phyloP scores from a whole-genome alignment of 495 filamentous ascomycete species.

The Podospora didyma region DNA sequence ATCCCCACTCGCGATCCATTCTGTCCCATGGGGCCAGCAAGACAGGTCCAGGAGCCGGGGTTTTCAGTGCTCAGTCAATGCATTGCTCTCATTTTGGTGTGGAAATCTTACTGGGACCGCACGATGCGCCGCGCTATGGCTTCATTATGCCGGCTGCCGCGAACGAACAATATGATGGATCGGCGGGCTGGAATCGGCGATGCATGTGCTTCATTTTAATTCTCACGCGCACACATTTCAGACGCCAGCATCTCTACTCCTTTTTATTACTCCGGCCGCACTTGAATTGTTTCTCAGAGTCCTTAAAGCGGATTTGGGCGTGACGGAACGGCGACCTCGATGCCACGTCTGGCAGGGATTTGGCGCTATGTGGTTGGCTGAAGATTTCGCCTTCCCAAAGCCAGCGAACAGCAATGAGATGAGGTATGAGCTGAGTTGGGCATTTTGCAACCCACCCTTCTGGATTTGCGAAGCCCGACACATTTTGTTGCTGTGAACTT shows the following conservation, averaged over 20 bases:
- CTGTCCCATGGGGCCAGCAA: neutral
- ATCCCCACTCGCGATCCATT: neutral
- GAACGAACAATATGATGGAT: neutral
- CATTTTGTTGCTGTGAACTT: too few relatives aligned
- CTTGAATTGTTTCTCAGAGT: neutral
- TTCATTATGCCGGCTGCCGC: neutral
- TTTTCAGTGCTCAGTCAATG: conserved; percentile 4
- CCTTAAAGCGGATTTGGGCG: neutral
- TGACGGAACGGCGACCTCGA: conserved; percentile 10
- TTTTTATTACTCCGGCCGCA: too few relatives aligned
- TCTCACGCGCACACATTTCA: too few relatives aligned
- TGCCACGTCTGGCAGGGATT: conserved; percentile 28
- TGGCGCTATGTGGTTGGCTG: conserved; percentile 22
- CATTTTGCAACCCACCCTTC: neutral
- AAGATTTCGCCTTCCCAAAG: neutral
- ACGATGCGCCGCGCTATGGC: neutral
- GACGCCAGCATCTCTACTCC: too few relatives aligned
- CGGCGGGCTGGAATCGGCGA: neutral
- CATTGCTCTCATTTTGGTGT: conserved; percentile 2
- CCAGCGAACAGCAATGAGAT: neutral
- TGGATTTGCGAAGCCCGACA: too few relatives aligned
- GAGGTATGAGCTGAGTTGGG: neutral
- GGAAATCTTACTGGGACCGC: conserved; percentile 10
- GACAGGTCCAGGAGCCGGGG: conserved; percentile 3
- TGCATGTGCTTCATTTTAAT: too few relatives aligned